Percentiles rank a stretch among this genome's conserved stretches.
Conservation (phyloP, 495 filamentous ascomycete genomes). For the Penicillium diatomitis region DNA sequence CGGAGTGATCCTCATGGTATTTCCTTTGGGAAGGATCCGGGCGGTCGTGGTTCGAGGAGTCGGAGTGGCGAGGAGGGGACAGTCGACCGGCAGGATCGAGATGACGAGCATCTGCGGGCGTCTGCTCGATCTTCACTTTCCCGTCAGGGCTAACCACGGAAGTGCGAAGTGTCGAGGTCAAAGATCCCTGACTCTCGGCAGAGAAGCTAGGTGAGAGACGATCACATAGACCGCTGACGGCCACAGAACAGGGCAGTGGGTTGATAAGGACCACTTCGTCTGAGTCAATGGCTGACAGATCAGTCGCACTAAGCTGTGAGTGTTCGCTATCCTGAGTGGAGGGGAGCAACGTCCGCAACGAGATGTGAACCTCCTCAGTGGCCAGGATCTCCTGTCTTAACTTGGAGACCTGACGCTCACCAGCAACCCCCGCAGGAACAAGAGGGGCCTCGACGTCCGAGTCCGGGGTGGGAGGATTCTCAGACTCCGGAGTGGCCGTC, state of each 20-base stretch:
- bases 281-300: not conserved
- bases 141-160: slow-evolving; percentile 23
- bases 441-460: slow-evolving; percentile 2
- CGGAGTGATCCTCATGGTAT: not conserved
- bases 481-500: slow-evolving; percentile 9
- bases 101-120: too few relatives aligned
- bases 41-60: slow-evolving; percentile 2
- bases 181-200: slow-evolving; percentile 31
- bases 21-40: slow-evolving; percentile 1
- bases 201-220: slow-evolving; percentile 25
- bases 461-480: slow-evolving; percentile 8
- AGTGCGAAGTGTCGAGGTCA: slow-evolving; percentile 29
- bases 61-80: too few relatives aligned
- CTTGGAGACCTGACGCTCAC: slow-evolving; percentile 8
- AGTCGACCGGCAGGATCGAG: too few relatives aligned
- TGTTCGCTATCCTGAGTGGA: slow-evolving; percentile 1
- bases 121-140: slow-evolving; percentile 22
- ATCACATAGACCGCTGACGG: slow-evolving; percentile 8
- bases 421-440: not conserved
- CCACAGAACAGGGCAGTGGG: not conserved
- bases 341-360: slow-evolving; percentile 1
- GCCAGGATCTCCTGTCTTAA: slow-evolving; percentile 10
- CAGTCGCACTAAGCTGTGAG: not conserved
- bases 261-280: not conserved
- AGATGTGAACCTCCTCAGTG: slow-evolving; percentile 1